These are phyloP conservation scores for Aurifilum marmelostoma DNA, from an alignment of 2,329 filamentous ascomycete species.

Conservation along the genomic window DNA sequence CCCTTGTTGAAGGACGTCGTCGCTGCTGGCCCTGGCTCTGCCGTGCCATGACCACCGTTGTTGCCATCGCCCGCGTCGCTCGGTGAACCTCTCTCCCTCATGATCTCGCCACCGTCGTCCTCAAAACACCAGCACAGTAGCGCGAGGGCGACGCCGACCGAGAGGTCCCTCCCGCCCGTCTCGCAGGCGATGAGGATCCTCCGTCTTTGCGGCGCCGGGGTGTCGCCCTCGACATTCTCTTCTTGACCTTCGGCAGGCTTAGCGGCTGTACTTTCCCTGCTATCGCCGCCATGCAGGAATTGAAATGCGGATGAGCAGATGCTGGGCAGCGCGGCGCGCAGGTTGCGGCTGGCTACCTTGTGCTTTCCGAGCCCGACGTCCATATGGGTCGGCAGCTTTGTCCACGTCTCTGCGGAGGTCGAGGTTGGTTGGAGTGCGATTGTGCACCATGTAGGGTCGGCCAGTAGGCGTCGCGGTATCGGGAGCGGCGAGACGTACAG, in stretches of 20 bases:
- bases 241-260: no score
- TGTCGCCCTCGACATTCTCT: background rate
- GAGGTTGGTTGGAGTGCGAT: constrained; percentile 48
- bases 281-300: constrained; percentile 39
- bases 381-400: constrained; percentile 43
- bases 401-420: constrained; percentile 50
- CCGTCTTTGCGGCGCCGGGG: background rate
- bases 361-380: constrained; percentile 68
- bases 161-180: constrained; percentile 73
- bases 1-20: constrained; percentile 65
- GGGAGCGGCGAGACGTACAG: constrained; percentile 36
- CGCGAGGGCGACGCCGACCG: constrained; percentile 76
- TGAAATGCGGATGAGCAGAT: constrained; percentile 60
- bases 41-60: background rate
- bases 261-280: background rate
- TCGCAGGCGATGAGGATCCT: constrained; percentile 68
- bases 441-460: constrained; percentile 38
- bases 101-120: constrained; percentile 59
- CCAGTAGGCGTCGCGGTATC: background rate
- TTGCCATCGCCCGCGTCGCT: constrained; percentile 30
- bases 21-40: background rate
- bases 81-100: constrained; percentile 30
- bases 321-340: constrained; percentile 70
- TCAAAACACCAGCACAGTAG: constrained; percentile 73
- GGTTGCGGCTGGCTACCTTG: constrained; percentile 80